Evolutionary conservation across 1,284 basidiomycete genomes (phyloP).

Genomic region (Anthracocystis setariae): DNA sequence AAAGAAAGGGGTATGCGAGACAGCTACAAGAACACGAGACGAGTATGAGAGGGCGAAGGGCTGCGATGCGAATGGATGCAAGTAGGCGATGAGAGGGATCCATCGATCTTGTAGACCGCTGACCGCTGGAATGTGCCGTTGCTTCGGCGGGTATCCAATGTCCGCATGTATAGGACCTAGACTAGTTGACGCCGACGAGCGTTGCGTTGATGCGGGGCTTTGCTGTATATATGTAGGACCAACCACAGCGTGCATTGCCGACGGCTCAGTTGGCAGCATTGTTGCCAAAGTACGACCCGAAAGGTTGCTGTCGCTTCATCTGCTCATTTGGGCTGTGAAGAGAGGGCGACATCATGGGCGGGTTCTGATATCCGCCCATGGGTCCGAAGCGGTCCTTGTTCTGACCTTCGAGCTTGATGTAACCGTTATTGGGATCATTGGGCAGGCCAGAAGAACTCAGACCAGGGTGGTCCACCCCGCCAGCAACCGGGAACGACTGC

Average conservation of each 20-base stretch:
- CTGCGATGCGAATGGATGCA: too few species aligned
- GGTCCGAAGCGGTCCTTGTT: conserved; percentile 24
- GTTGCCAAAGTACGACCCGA: conserved; percentile 27
- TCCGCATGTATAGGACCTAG: too few species aligned
- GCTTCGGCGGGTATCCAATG: too few species aligned
- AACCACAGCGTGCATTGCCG: too few species aligned
- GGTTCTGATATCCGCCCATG: conserved; percentile 9
- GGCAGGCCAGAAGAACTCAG: conserved; percentile 9
- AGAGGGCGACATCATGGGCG: conserved; percentile 23
- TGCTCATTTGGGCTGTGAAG: conserved; percentile 12
- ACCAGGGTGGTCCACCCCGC: conserved; percentile 6
- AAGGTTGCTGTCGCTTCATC: conserved; percentile 16
- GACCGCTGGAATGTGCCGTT: too few species aligned
- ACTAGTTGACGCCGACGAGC: too few species aligned
- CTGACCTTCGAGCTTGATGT: conserved; percentile 10
- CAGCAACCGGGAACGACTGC: conserved; percentile 11
- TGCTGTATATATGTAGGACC: too few species aligned
- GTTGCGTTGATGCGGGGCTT: neutral
- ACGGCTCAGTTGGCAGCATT: conserved; percentile 9
- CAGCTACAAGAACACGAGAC: too few species aligned
- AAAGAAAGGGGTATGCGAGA: neutral
- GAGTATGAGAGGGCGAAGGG: neutral
- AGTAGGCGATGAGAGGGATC: neutral
- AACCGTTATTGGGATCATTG: conserved; percentile 4
- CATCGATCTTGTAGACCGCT: neutral